Evolutionary conservation across 352 stramenopile species (phyloP).

Genomic region (Globisporangium recalcitrans): DNA sequence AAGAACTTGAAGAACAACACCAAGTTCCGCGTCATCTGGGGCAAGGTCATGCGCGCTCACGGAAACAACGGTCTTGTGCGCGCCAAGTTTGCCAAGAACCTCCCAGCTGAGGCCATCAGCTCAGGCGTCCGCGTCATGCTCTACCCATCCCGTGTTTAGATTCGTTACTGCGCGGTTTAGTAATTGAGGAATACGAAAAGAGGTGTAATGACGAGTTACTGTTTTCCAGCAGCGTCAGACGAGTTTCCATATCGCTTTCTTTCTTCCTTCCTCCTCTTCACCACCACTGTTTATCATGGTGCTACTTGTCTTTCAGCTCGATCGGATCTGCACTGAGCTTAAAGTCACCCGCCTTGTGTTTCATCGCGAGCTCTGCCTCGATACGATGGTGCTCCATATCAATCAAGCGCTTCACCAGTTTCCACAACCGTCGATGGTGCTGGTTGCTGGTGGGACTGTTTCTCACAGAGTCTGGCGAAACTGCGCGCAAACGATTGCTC

Average conservation of each 20-base stretch:
- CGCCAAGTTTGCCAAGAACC: constrained; percentile 98
- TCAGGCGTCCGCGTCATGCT: constrained; percentile 98
- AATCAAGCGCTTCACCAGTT: too few relatives aligned
- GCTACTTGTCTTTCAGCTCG: too few relatives aligned
- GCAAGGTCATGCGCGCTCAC: constrained; percentile 96
- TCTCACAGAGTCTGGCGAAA: too few relatives aligned
- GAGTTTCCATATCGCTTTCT: constrained; percentile 2
- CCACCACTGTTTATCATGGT: too few relatives aligned
- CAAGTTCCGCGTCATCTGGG: constrained; percentile 99
- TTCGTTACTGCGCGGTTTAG: constrained; percentile 24
- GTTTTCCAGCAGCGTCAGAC: constrained; percentile 5
- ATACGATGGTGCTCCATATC: too few relatives aligned
- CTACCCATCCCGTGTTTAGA: constrained; percentile 98
- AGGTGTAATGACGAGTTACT: constrained; percentile 30
- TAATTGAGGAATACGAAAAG: constrained; percentile 38
- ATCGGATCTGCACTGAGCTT: too few relatives aligned
- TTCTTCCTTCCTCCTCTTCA: background rate
- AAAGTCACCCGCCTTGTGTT: too few relatives aligned
- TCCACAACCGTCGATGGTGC: too few relatives aligned
- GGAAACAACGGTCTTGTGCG: constrained; percentile 98
- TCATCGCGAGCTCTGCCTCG: too few relatives aligned
- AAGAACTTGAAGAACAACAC: constrained; percentile 92
- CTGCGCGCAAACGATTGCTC: too few relatives aligned
- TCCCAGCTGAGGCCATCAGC: constrained; percentile 96
- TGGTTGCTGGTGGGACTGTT: too few relatives aligned